phyloP scores from a whole-genome alignment of 805 yeast species.

The Candida suzukii region DNA sequence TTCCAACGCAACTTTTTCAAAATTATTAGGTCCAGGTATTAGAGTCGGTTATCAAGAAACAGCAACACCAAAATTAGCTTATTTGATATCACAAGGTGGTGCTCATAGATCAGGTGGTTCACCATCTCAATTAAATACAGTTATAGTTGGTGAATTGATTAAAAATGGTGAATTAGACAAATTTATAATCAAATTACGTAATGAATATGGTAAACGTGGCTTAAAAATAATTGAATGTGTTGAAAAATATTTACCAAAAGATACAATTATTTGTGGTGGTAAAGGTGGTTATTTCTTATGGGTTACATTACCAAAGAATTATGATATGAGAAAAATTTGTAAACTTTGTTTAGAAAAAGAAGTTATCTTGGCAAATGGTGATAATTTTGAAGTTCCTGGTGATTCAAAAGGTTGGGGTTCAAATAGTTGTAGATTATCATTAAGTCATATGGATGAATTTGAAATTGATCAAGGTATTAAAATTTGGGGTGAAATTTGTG shows the following conservation, averaged over 20 bases:
- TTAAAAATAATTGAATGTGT: conserved; percentile 31
- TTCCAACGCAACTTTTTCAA: conserved; percentile 74
- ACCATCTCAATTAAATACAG: conserved; percentile 67
- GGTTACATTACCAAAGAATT: conserved; percentile 49
- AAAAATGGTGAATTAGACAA: conserved; percentile 40
- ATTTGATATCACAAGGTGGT: conserved; percentile 62
- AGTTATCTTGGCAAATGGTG: conserved; percentile 69
- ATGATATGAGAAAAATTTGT: conserved; percentile 25
- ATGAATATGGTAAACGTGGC: conserved; percentile 42
- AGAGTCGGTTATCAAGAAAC: conserved; percentile 83
- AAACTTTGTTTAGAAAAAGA: conserved; percentile 33
- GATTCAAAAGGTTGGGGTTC: conserved; percentile 60
- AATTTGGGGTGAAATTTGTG: conserved; percentile 40
- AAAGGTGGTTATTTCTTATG: conserved; percentile 84
- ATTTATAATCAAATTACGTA: conserved; percentile 37
- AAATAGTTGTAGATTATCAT: conserved; percentile 46
- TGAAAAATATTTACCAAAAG: conserved; percentile 41
- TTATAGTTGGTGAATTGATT: conserved; percentile 58
- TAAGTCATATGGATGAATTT: conserved; percentile 41
- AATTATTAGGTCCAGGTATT: conserved; percentile 75
- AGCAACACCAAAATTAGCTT: conserved; percentile 44
- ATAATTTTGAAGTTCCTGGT: conserved; percentile 64
- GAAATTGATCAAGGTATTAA: conserved; percentile 43
- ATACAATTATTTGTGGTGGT: conserved; percentile 53
- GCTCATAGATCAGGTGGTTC: conserved; percentile 81